Conservation (phyloP, 2,329 filamentous ascomycete genomes). For the Lecanoromycetidae sp. region DNA sequence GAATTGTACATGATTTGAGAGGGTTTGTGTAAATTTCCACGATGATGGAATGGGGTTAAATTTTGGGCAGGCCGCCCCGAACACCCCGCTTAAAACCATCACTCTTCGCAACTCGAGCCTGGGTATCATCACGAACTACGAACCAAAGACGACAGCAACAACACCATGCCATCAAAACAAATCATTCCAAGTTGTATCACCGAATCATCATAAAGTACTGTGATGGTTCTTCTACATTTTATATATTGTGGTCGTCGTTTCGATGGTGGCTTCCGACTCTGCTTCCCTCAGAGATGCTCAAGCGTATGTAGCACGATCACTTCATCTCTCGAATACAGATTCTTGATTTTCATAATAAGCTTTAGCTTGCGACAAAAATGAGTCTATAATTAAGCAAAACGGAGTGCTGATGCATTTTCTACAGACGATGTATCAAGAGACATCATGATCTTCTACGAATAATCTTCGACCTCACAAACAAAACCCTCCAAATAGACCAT, state of each 20-base stretch:
- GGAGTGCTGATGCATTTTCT: slow-evolving; percentile 1
- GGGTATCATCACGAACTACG: no score
- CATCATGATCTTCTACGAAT: slow-evolving; percentile 48
- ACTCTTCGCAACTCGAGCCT: no score
- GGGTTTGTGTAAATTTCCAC: background rate
- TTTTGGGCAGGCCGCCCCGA: background rate
- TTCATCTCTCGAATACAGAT: no score
- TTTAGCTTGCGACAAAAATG: no score
- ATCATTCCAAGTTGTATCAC: no score
- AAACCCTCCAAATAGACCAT: slow-evolving; percentile 46
- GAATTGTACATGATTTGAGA: no score
- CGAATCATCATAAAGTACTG: background rate
- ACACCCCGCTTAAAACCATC: background rate
- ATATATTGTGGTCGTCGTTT: background rate
- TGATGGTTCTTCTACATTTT: slow-evolving; percentile 7
- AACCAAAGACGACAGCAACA: slow-evolving; percentile 2
- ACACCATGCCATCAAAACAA: slow-evolving; percentile 3
- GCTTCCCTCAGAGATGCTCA: no score
- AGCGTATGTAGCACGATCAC: no score
- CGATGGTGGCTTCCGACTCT: no score
- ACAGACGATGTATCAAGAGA: slow-evolving; percentile 3
- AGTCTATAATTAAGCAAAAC: background rate
- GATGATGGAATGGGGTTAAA: background rate
- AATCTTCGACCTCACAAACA: slow-evolving; percentile 65
- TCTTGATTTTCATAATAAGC: no score